Evolutionary conservation across 2,329 filamentous ascomycete species (phyloP).

Genomic region (Colletotrichum limetticola): DNA sequence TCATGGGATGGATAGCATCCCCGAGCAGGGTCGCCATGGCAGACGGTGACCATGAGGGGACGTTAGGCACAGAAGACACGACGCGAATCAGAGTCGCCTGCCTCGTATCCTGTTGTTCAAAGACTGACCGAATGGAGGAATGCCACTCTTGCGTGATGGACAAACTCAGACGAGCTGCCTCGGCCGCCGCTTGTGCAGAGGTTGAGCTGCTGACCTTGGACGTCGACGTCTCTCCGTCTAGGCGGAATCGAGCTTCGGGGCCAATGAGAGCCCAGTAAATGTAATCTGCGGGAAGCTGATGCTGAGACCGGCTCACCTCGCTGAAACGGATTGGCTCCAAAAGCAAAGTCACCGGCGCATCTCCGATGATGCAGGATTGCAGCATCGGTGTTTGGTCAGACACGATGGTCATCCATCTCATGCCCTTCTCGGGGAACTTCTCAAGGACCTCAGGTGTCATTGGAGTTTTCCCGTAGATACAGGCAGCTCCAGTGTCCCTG

Average conservation of each 20-base stretch:
- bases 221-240: not conserved
- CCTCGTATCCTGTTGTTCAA: constrained; percentile 65
- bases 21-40: constrained; percentile 68
- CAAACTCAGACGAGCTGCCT: constrained; percentile 1
- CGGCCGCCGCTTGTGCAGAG: not conserved
- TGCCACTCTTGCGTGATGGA: constrained; percentile 54
- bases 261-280: constrained; percentile 20
- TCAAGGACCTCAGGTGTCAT: constrained; percentile 65
- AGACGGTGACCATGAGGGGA: constrained; percentile 70
- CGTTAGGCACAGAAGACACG: constrained; percentile 70
- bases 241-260: constrained; percentile 7
- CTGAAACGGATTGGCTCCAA: constrained; percentile 52
- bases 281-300: constrained; percentile 4
- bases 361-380: constrained; percentile 69
- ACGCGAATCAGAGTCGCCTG: constrained; percentile 76
- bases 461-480: constrained; percentile 74
- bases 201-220: not conserved
- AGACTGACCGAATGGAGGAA: constrained; percentile 63
- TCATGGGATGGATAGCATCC: constrained; percentile 69
- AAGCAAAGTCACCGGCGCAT: constrained; percentile 65
- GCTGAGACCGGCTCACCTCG: not conserved
- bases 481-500: constrained; percentile 71
- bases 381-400: constrained; percentile 73
- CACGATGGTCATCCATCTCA: constrained; percentile 70
- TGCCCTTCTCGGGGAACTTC: constrained; percentile 67